Percentiles rank a stretch among this genome's conserved stretches.
phyloP scores from a whole-genome alignment of 202 grass and related monocot genomes.

The Zoysia matrella region DNA sequence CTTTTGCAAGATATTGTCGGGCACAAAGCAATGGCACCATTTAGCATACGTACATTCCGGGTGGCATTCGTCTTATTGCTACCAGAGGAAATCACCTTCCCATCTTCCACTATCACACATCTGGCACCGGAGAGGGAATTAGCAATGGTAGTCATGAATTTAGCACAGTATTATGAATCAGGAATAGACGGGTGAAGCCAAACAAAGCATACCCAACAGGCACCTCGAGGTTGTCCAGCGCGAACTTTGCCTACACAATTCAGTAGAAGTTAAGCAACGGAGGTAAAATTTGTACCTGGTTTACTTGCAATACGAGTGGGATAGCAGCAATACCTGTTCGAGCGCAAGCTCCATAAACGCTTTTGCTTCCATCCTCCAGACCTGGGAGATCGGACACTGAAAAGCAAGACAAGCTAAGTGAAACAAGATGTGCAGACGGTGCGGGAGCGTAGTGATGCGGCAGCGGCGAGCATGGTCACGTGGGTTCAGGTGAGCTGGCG shows the following conservation, averaged over 20 bases:
- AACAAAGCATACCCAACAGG: conserved; percentile 73
- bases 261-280: conserved; percentile 1
- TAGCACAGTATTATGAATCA: conserved; percentile 10
- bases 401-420: background rate
- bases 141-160: conserved; percentile 15
- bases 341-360: conserved; percentile 79
- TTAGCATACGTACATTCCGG: conserved; percentile 70
- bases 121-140: conserved; percentile 40
- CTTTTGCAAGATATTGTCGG: background rate
- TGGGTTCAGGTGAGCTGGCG: background rate
- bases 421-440: background rate
- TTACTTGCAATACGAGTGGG: conserved; percentile 11
- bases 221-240: conserved; percentile 87
- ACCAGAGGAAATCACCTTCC: conserved; percentile 75
- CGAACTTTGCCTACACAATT: conserved; percentile 68
- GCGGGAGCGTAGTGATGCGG: background rate
- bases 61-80: conserved; percentile 78
- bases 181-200: background rate
- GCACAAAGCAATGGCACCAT: no score
- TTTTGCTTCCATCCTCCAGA: conserved; percentile 29
- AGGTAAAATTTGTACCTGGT: background rate
- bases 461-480: background rate
- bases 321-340: conserved; percentile 54
- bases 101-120: conserved; percentile 87
- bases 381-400: background rate